phyloP scores from a whole-genome alignment of 306 rosid species.

The Sphenostylis stenocarpa region DNA sequence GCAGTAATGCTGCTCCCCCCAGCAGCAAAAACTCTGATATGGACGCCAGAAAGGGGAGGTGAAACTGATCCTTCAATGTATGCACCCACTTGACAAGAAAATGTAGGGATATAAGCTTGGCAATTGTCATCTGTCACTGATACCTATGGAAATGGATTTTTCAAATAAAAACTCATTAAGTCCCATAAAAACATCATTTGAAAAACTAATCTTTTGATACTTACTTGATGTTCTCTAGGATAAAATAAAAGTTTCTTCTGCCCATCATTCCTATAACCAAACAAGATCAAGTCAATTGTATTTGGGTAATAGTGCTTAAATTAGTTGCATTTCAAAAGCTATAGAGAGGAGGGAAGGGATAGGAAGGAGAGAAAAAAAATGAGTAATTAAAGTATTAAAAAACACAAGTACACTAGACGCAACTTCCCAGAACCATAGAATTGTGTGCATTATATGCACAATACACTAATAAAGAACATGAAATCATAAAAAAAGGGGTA shows the following conservation, averaged over 20 bases:
- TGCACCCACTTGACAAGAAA: constrained; percentile 73
- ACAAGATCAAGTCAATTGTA: constrained; percentile 36
- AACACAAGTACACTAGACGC: neutral
- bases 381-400: neutral
- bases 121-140: constrained; percentile 71
- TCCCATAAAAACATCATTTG: constrained; percentile 4
- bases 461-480: neutral
- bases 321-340: constrained; percentile 11
- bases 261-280: constrained; percentile 58
- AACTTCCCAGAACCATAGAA: constrained; percentile 8
- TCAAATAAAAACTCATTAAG: constrained; percentile 30
- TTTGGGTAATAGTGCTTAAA: constrained; percentile 23
- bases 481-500: constrained; percentile 3
- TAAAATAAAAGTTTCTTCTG: constrained; percentile 76
- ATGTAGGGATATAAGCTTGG: constrained; percentile 73
- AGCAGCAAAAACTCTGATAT: constrained; percentile 68
- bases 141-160: constrained; percentile 50
- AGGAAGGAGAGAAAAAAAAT: neutral
- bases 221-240: constrained; percentile 78
- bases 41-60: constrained; percentile 83
- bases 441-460: constrained; percentile 7
- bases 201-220: constrained; percentile 34
- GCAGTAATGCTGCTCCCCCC: constrained; percentile 69
- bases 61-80: constrained; percentile 86
- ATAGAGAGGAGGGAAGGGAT: neutral